phyloP scores from a whole-genome alignment of 768 basidiomycete species.

The Trametes coccinea region DNA sequence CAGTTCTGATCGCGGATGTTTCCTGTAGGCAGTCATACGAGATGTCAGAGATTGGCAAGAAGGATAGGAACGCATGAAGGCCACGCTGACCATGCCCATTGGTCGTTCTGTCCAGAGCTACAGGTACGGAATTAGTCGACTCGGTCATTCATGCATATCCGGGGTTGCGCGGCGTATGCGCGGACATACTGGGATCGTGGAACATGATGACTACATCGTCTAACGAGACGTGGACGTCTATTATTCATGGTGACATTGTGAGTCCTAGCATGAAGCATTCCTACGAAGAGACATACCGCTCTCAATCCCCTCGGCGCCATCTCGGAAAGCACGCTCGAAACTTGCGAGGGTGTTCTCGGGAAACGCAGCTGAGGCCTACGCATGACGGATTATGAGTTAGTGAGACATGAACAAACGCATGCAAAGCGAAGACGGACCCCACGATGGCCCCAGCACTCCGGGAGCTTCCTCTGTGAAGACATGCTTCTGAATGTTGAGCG shows the following conservation, averaged over 20 bases:
- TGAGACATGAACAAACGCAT: too few relatives aligned
- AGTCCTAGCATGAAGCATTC: too few relatives aligned
- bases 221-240: slow-evolving; percentile 90
- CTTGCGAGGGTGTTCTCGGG: slow-evolving; percentile 92
- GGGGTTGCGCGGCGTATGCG: too few relatives aligned
- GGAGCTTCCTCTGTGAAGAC: slow-evolving; percentile 8
- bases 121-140: slow-evolving; percentile 1
- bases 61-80: too few relatives aligned
- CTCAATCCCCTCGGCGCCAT: slow-evolving; percentile 93
- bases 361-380: slow-evolving; percentile 76
- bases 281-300: slow-evolving; percentile 64
- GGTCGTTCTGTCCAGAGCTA: slow-evolving; percentile 80
- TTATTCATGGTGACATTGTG: slow-evolving; percentile 12
- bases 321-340: slow-evolving; percentile 87
- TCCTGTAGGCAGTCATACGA: slow-evolving; percentile 40
- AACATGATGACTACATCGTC: slow-evolving; percentile 92
- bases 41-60: too few relatives aligned
- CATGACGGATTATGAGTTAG: too few relatives aligned
- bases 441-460: slow-evolving; percentile 31
- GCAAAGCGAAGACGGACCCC: slow-evolving; percentile 25
- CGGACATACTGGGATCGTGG: slow-evolving; percentile 78
- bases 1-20: slow-evolving; percentile 52
- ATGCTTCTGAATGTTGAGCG: neutral
- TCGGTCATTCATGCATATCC: too few relatives aligned
- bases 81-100: slow-evolving; percentile 56